These are phyloP conservation scores for Acephala macrosclerotiorum DNA, from an alignment of 2,329 filamentous ascomycete genomes.

Conservation along the genomic window DNA sequence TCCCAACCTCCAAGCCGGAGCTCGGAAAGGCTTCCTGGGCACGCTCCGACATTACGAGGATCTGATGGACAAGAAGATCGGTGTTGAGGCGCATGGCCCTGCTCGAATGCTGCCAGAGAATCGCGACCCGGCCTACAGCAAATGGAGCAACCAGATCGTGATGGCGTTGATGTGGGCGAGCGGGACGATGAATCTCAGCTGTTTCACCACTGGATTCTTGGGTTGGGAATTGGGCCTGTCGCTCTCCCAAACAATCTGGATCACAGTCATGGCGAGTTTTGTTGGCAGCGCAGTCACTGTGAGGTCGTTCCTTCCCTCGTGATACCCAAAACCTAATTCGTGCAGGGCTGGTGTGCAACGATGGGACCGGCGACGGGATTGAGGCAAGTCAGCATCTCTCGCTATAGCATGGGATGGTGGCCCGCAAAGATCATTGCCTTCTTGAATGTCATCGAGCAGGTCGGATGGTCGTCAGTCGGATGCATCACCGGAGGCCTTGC, in stretches of 20 bases:
- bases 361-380: conserved; percentile 58
- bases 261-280: conserved; percentile 55
- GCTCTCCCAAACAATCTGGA: conserved; percentile 52
- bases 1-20: conserved; percentile 9
- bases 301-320: conserved; percentile 19
- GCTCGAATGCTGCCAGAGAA: conserved; percentile 54
- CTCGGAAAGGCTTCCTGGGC: conserved; percentile 43
- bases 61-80: conserved; percentile 53
- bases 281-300: conserved; percentile 51
- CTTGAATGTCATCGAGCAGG: conserved; percentile 43
- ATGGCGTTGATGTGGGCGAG: conserved; percentile 62
- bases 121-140: conserved; percentile 42
- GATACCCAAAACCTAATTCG: neutral
- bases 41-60: conserved; percentile 51
- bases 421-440: conserved; percentile 57
- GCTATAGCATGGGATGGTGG: conserved; percentile 59
- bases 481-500: conserved; percentile 36
- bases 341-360: conserved; percentile 55
- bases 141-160: conserved; percentile 47
- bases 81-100: conserved; percentile 57
- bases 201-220: conserved; percentile 59
- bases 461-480: conserved; percentile 38
- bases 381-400: conserved; percentile 57
- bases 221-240: conserved; percentile 57
- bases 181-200: conserved; percentile 58